Base-by-base conservation (phyloP, 2,329 filamentous ascomycete species). In the Aspergillus proliferans region DNA sequence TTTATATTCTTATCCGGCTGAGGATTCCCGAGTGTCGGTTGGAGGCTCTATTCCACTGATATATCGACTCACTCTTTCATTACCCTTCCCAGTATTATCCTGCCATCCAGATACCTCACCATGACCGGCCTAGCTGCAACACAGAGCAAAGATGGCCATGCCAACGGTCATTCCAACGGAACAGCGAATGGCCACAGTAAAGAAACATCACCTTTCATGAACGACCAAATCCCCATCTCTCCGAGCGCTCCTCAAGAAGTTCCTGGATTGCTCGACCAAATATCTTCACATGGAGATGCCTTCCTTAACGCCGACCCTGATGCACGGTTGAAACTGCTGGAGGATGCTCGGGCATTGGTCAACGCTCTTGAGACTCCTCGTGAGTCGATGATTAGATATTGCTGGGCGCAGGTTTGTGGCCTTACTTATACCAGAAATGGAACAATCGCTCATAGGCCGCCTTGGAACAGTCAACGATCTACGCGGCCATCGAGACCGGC, bases 341-440 rank as follows among this genome's bases (percentile, higher is more conserved):
- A 63, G n/a, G 43, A 53, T n/a, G 60, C 57, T 8, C 58, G 59
- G n/a, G 52, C 60, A 3, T 46, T 65, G 5, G 51, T 60, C 7
- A 50, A 57, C 43, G 58, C 57, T 7, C 49, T 64, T 41, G 62
- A 66, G 41, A 66, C 60, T 10, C 63, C 62, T 2, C 55, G 57
- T 9, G 62, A 66, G 46, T 51, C 61, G 5, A 60, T 65, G 52
- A 54, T 65, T 18, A 52, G 57, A 22, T 49, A 52, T 42, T 60
- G 58, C 39, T 65, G 61, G 62, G 49, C 59, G 38, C 49, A 63
- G 47, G 59, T 61, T 42, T 40, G 51, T 45, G 10, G 4, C 22
- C 12, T 43, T 15, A 1, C 7, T 19, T 15, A 15, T 43, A 43
- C n/a, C 15, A 43, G 12, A 18, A 12, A 14, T 24, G 1, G n/a